These are phyloP conservation scores for Bothia castanella DNA, from an alignment of 1,284 basidiomycete species.

Conservation along the genomic window DNA sequence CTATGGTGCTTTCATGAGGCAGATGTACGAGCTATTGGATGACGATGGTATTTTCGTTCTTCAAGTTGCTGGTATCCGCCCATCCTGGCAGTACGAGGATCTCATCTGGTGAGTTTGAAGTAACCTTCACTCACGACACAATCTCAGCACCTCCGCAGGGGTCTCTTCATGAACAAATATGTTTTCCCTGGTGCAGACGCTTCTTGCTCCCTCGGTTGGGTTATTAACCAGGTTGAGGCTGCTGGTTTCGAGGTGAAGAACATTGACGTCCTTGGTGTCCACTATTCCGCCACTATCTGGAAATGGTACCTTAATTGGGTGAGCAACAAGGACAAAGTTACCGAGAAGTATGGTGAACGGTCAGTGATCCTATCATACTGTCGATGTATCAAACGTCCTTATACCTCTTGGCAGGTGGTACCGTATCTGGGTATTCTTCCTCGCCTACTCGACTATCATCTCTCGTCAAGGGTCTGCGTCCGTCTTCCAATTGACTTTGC, in stretches of 20 bases:
- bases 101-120: conserved; percentile 71
- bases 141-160: conserved; percentile 41
- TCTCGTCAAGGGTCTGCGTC: conserved; percentile 82
- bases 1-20: conserved; percentile 84
- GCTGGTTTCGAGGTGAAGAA: conserved; percentile 98
- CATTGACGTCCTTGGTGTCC: conserved; percentile 94
- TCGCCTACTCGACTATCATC: conserved; percentile 75
- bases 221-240: conserved; percentile 79
- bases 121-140: neutral
- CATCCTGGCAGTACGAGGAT: conserved; percentile 96
- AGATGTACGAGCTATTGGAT: conserved; percentile 91
- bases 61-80: conserved; percentile 94
- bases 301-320: conserved; percentile 97
- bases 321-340: conserved; percentile 82
- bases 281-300: conserved; percentile 93
- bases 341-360: conserved; percentile 86
- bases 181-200: conserved; percentile 98
- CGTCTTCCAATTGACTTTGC: conserved; percentile 93
- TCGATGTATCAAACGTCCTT: neutral
- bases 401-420: conserved; percentile 54
- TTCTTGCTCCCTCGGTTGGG: conserved; percentile 93
- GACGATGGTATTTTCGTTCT: conserved; percentile 95
- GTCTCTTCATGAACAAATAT: conserved; percentile 94
- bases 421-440: conserved; percentile 88
- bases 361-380: conserved; percentile 9